Percentiles rank a stretch among this genome's conserved stretches.
These are phyloP conservation scores for Penicillium sp. DNA, from an alignment of 2,329 filamentous ascomycete genomes.

Conservation along the genomic window DNA sequence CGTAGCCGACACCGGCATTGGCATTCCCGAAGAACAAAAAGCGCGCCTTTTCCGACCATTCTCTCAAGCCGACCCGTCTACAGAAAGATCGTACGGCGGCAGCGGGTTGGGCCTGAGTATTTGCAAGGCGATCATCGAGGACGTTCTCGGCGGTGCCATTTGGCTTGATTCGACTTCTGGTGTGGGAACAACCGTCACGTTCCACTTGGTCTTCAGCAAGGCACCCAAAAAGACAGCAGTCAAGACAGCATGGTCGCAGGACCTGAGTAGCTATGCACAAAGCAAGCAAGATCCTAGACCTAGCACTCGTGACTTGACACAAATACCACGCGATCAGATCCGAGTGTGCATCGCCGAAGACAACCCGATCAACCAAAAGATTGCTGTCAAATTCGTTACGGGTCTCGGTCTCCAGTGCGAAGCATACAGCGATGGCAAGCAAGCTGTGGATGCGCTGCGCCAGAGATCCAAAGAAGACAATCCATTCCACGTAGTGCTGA, in stretches of 20 bases:
- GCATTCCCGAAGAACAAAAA: constrained; percentile 72
- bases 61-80: constrained; percentile 87
- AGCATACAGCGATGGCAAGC: constrained; percentile 84
- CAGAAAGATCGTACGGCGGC: constrained; percentile 84
- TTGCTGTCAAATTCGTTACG: constrained; percentile 85
- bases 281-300: constrained; percentile 42
- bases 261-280: constrained; percentile 41
- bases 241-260: constrained; percentile 56
- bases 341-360: constrained; percentile 93
- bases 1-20: constrained; percentile 86
- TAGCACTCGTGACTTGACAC: constrained; percentile 64
- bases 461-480: constrained; percentile 65
- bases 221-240: constrained; percentile 59
- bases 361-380: constrained; percentile 91
- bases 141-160: constrained; percentile 84
- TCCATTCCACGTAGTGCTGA: constrained; percentile 86
- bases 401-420: constrained; percentile 83
- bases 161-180: constrained; percentile 74
- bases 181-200: constrained; percentile 62
- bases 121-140: constrained; percentile 90
- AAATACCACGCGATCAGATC: constrained; percentile 71
- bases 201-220: constrained; percentile 83
- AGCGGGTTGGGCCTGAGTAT: constrained; percentile 89
- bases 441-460: constrained; percentile 82
- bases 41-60: constrained; percentile 89